A percentile compares a stretch with the other conserved stretches of the same genome.
phyloP scores from a whole-genome alignment of 495 filamentous ascomycete species.

The Penicillium atrosanguineum region DNA sequence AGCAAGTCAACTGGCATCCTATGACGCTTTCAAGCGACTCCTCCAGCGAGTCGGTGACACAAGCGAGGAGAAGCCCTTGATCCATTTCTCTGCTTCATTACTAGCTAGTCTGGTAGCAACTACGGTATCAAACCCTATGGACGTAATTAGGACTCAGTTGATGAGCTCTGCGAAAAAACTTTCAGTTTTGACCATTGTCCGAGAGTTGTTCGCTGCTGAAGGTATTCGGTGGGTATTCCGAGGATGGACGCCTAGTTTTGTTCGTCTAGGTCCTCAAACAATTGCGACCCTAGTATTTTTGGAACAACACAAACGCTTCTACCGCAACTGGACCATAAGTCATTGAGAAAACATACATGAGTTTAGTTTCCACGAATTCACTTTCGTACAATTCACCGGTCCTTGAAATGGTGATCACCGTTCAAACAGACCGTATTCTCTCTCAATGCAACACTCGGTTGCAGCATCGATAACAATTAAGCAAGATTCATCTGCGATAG shows the following conservation, averaged over 20 bases:
- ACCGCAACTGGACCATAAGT: neutral
- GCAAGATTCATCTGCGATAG: no score
- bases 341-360: no score
- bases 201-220: constrained; percentile 14
- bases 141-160: constrained; percentile 86
- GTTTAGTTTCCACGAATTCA: no score
- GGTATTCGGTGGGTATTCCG: constrained; percentile 72
- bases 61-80: constrained; percentile 59
- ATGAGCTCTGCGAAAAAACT: constrained; percentile 49
- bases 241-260: constrained; percentile 88
- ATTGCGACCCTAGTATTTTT: constrained; percentile 83
- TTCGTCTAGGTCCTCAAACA: constrained; percentile 78
- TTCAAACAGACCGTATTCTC: no score
- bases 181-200: constrained; percentile 14
- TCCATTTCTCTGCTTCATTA: constrained; percentile 76
- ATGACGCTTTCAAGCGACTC: constrained; percentile 79
- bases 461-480: no score
- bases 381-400: no score
- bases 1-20: constrained; percentile 75
- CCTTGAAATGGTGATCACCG: no score
- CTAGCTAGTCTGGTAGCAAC: constrained; percentile 83
- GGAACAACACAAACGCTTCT: constrained; percentile 69
- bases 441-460: no score
- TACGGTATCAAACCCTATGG: constrained; percentile 84
- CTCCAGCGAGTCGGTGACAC: constrained; percentile 7